Evolutionary conservation across 2,329 filamentous ascomycete genomes (phyloP).

Genomic region (Ampelomyces quisqualis): DNA sequence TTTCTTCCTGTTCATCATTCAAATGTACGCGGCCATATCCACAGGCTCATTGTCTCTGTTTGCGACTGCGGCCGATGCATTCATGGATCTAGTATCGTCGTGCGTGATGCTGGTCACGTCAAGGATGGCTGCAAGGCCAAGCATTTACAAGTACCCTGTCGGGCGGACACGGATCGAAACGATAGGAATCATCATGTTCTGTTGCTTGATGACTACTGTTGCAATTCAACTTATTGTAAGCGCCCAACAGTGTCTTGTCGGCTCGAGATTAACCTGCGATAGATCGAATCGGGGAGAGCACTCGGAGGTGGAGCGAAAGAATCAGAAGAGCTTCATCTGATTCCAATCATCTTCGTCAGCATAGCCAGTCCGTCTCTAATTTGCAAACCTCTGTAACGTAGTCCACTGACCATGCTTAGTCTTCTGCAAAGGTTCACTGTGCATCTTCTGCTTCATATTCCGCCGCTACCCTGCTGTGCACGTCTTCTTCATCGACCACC

Average conservation of each 20-base stretch:
- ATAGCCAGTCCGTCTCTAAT: slow-evolving; percentile 51
- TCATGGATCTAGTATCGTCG: slow-evolving; percentile 66
- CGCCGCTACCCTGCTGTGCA: slow-evolving; percentile 57
- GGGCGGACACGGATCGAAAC: slow-evolving; percentile 64
- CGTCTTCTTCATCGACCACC: slow-evolving; percentile 60
- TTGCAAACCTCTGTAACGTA: background rate
- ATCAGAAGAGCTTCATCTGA: slow-evolving; percentile 51
- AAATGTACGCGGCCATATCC: slow-evolving; percentile 59
- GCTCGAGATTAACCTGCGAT: background rate
- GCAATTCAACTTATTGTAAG: slow-evolving; percentile 62
- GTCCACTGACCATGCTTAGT: slow-evolving; percentile 38
- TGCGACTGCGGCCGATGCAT: slow-evolving; percentile 66
- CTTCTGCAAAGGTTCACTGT: slow-evolving; percentile 54
- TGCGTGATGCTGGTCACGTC: slow-evolving; percentile 64
- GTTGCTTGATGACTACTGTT: slow-evolving; percentile 66
- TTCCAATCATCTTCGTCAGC: slow-evolving; percentile 58
- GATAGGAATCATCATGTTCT: slow-evolving; percentile 66
- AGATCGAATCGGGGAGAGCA: slow-evolving; percentile 58
- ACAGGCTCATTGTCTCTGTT: slow-evolving; percentile 64
- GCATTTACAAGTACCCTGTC: slow-evolving; percentile 64
- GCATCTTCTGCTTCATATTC: slow-evolving; percentile 57
- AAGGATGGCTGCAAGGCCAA: slow-evolving; percentile 59
- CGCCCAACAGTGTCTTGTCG: slow-evolving; percentile 1
- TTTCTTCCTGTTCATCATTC: slow-evolving; percentile 57
- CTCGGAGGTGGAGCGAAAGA: slow-evolving; percentile 50